Conservation (phyloP, 2,329 filamentous ascomycete genomes). For the Iodosphaeria phyllophila region DNA sequence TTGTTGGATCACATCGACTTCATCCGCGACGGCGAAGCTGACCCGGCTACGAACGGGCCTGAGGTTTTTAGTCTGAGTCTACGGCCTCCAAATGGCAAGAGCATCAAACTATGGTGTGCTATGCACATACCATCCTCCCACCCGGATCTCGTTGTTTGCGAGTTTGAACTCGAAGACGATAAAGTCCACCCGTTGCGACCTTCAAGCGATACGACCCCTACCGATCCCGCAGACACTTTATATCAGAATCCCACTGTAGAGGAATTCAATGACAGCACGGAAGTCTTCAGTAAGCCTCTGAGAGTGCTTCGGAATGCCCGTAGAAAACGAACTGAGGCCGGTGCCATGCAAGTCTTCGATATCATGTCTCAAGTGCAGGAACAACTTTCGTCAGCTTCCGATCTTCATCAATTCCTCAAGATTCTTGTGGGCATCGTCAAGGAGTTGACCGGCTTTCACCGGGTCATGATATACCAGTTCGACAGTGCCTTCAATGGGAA, state of each 20-base stretch:
- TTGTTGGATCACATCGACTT: constrained; percentile 77
- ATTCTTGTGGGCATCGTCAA: constrained; percentile 73
- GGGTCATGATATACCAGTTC: constrained; percentile 88
- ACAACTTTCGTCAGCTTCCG: constrained; percentile 55
- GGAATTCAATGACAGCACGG: constrained; percentile 58
- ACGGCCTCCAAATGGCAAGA: constrained; percentile 28
- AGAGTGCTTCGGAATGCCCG: constrained; percentile 57
- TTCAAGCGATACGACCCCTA: constrained; percentile 35
- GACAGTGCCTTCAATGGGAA: constrained; percentile 67
- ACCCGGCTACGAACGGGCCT: constrained; percentile 57
- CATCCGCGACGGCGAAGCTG: constrained; percentile 63
- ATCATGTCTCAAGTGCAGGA: constrained; percentile 87
- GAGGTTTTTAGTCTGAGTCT: constrained; percentile 73
- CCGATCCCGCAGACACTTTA: constrained; percentile 55
- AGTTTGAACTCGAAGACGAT: constrained; percentile 77
- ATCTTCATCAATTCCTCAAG: constrained; percentile 57
- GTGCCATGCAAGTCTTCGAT: constrained; percentile 78
- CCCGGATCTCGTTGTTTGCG: constrained; percentile 60
- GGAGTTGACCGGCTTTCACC: constrained; percentile 77
- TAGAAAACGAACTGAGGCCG: constrained; percentile 58
- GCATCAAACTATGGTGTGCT: constrained; percentile 68
- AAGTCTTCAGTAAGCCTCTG: constrained; percentile 58
- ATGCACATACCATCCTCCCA: constrained; percentile 57
- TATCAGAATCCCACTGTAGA: constrained; percentile 53
- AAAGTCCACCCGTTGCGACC: constrained; percentile 47